Percentiles rank a stretch among this genome's conserved stretches.
Conservation (phyloP, 1,139 yeast species). For the Hemisphaericaspora xylanilytica region DNA sequence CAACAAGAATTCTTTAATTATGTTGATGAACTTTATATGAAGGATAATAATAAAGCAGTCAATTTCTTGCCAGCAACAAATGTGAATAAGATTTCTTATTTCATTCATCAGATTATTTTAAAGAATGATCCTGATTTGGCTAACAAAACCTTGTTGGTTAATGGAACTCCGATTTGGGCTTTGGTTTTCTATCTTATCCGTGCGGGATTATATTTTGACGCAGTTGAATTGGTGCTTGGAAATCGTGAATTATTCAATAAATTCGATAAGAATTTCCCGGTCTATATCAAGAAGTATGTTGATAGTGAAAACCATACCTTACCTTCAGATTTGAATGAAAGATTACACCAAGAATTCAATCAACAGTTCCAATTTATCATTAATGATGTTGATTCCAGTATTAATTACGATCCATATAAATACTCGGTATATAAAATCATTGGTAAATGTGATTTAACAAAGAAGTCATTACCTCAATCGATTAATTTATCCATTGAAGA, state of each 20-base stretch:
- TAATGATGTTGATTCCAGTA: conserved; percentile 46
- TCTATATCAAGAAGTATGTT: conserved; percentile 71
- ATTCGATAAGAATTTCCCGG: conserved; percentile 80
- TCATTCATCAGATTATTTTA: conserved; percentile 52
- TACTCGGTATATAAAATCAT: conserved; percentile 86
- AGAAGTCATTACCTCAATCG: conserved; percentile 67
- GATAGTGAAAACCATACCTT: conserved; percentile 52
- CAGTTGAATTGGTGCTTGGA: conserved; percentile 43
- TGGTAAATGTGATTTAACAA: conserved; percentile 84
- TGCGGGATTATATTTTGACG: conserved; percentile 79
- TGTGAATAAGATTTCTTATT: conserved; percentile 67
- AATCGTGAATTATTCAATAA: conserved; percentile 63
- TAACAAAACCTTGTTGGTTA: conserved; percentile 48
- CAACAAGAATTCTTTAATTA: conserved; percentile 77
- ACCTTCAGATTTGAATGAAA: conserved; percentile 65
- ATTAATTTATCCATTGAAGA: conserved; percentile 86
- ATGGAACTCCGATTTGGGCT: conserved; percentile 93
- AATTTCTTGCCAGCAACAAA: conserved; percentile 57
- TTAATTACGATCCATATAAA: conserved; percentile 78
- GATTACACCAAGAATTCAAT: conserved; percentile 77
- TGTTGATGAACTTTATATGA: conserved; percentile 69
- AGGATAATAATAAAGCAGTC: conserved; percentile 50
- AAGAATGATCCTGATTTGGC: conserved; percentile 33
- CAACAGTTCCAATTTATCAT: conserved; percentile 75
- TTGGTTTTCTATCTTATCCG: conserved; percentile 78